These are phyloP conservation scores for Aspergillus taichungensis DNA, from an alignment of 495 filamentous ascomycete genomes.

Conservation along the genomic window DNA sequence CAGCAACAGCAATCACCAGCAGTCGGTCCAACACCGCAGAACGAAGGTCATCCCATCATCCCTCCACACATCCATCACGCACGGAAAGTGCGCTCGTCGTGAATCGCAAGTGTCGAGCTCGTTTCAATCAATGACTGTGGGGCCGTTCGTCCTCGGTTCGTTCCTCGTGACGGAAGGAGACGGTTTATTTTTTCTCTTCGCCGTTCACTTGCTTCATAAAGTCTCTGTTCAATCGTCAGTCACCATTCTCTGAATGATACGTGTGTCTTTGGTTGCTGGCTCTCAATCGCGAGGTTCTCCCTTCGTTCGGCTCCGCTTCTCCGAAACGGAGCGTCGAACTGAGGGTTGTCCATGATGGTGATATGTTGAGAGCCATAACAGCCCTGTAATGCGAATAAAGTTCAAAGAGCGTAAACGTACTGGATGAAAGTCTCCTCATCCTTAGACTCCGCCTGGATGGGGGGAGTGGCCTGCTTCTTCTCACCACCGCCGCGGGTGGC, in stretches of 20 bases:
- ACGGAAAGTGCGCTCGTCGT: too few relatives aligned
- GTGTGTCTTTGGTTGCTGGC: constrained; percentile 1
- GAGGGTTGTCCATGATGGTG: too few relatives aligned
- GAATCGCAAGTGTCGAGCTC: too few relatives aligned
- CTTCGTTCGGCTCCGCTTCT: background rate
- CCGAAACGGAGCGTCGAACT: too few relatives aligned
- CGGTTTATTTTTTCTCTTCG: constrained; percentile 57
- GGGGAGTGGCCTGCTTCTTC: constrained; percentile 51
- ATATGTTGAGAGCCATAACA: too few relatives aligned
- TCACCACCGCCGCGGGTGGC: constrained; percentile 53
- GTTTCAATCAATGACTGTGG: background rate
- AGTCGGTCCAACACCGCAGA: constrained; percentile 1
- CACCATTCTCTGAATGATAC: background rate
- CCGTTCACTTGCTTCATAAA: constrained; percentile 67
- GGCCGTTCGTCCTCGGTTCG: constrained; percentile 4
- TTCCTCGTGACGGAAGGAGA: constrained; percentile 4
- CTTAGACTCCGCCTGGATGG: constrained; percentile 77
- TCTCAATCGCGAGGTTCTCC: constrained; percentile 1
- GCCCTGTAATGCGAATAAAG: background rate
- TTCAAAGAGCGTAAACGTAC: constrained; percentile 44
- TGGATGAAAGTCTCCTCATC: constrained; percentile 98
- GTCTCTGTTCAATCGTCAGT: constrained; percentile 43
- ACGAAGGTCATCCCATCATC: constrained; percentile 6
- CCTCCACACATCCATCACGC: background rate
- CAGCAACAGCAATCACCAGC: too few relatives aligned